Evolutionary conservation across 2,329 filamentous ascomycete species (phyloP).

Genomic region (Aphanoascus verrucosus): DNA sequence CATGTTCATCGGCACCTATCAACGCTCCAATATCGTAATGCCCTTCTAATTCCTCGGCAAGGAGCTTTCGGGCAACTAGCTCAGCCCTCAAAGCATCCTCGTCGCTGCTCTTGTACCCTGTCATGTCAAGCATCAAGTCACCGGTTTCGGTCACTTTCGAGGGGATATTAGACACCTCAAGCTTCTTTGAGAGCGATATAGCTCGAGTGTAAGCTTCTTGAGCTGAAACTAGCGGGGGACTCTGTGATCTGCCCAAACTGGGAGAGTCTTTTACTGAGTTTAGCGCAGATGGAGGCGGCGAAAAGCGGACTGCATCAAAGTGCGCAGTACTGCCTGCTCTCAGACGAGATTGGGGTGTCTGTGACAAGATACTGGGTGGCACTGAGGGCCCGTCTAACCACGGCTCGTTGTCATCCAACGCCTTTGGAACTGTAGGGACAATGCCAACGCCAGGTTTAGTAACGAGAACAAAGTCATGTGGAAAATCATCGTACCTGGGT

Average conservation of each 20-base stretch:
- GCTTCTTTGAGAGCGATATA: slow-evolving; percentile 70
- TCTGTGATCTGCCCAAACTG: slow-evolving; percentile 49
- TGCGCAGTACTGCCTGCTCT: slow-evolving; percentile 5
- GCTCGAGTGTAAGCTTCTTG: slow-evolving; percentile 74
- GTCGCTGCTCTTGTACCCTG: slow-evolving; percentile 87
- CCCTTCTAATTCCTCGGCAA: slow-evolving; percentile 84
- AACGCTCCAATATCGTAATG: slow-evolving; percentile 93
- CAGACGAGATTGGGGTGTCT: not conserved
- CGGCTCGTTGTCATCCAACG: slow-evolving; percentile 1
- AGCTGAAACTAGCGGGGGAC: slow-evolving; percentile 60
- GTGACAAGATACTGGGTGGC: not conserved
- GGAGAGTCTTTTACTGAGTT: not conserved
- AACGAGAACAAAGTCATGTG: not conserved
- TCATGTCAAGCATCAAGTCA: slow-evolving; percentile 97
- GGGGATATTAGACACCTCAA: slow-evolving; percentile 83
- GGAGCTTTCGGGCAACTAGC: slow-evolving; percentile 81
- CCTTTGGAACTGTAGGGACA: not conserved
- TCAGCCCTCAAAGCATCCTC: slow-evolving; percentile 86
- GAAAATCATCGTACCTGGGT: slow-evolving; percentile 22
- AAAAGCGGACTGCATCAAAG: slow-evolving; percentile 3
- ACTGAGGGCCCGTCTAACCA: slow-evolving; percentile 2
- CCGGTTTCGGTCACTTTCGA: slow-evolving; percentile 85
- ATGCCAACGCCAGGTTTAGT: not conserved
- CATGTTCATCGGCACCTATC: slow-evolving; percentile 88
- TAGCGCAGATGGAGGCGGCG: not conserved